These are phyloP conservation scores for Jatropha curcas DNA, from an alignment of 345 rosid species.

Conservation along the genomic window DNA sequence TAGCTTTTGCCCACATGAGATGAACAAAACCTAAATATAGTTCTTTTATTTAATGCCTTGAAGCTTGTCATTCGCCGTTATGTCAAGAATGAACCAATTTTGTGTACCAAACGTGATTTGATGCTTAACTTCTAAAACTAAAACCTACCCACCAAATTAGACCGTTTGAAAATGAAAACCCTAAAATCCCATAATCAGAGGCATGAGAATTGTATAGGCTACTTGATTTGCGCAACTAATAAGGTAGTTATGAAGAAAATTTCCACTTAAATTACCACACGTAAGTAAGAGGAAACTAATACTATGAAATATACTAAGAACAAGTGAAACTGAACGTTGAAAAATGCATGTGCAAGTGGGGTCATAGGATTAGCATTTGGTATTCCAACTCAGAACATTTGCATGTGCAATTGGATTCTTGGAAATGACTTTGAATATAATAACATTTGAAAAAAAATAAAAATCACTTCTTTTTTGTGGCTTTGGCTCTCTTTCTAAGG, in stretches of 20 bases:
- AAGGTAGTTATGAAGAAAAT: constrained; percentile 15
- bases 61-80: not conserved
- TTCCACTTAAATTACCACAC: not conserved
- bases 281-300: not conserved
- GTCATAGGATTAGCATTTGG: constrained; percentile 1
- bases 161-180: not conserved
- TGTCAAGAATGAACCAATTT: not conserved
- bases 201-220: not conserved
- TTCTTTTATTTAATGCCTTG: not conserved
- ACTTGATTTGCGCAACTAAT: constrained; percentile 21
- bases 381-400: constrained; percentile 40
- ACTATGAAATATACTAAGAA: not conserved
- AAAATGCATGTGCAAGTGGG: constrained; percentile 23
- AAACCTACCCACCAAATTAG: constrained; percentile 6
- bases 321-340: not conserved
- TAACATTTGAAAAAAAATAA: too few relatives aligned
- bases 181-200: constrained; percentile 14
- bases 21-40: not conserved
- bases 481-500: not conserved
- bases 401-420: constrained; percentile 57
- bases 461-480: not conserved
- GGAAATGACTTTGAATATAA: constrained; percentile 23
- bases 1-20: not conserved
- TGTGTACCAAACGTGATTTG: too few relatives aligned
- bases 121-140: not conserved